Evolutionary conservation across 108 stramenopile genomes (phyloP), one percentile per base, ranked within the genome.

Genomic region (Skeletonema grethae): DNA sequence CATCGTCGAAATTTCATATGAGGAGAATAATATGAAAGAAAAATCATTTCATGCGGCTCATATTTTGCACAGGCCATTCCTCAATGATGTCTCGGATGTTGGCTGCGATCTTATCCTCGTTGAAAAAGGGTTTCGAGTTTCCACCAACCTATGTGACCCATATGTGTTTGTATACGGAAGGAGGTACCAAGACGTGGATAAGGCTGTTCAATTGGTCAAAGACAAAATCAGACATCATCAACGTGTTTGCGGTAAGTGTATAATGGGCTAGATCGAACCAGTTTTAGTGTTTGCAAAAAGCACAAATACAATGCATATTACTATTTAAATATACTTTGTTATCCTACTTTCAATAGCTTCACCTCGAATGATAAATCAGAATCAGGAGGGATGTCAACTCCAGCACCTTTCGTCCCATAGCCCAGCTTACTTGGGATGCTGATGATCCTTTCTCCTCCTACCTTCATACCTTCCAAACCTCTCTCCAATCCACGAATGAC

Each of bases 391-490:
- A 86, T 86, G 4, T 57, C 61, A 11, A 29, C 55, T 25, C 72
- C 81, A 8, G 65, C 36, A 22, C 78, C 79, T 66, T 86, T 83
- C 45, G 63, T 70, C 18, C 77, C 77, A 65, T 88, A 88, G 2
- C 83, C 87, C 12, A 83, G 43, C n/a, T 50, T 45, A 20, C 80
- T 76, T 16, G 88, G 88, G 20, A 88, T 75, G 6, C 63, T 78
- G 59, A 88, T 85, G 2, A 71, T 22, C 20, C 88, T 30, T 45
- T 82, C 80, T 10, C 84, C 88, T 50, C 85, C 88, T 10, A 65
- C 84, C 48, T 57, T 82, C 88, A 88, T 88, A 29, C 88, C 88
- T 32, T 79, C 77, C 60, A 88, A 61, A 11, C 88, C 88, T 20
- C 82, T 45, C 41, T 88, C 88, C 67, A 88, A 63, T 18, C 87